A percentile compares a stretch with the other conserved stretches of the same genome.
Evolutionary conservation across 129 eudicot genomes (phyloP).

Genomic region (Arctium lappa): DNA sequence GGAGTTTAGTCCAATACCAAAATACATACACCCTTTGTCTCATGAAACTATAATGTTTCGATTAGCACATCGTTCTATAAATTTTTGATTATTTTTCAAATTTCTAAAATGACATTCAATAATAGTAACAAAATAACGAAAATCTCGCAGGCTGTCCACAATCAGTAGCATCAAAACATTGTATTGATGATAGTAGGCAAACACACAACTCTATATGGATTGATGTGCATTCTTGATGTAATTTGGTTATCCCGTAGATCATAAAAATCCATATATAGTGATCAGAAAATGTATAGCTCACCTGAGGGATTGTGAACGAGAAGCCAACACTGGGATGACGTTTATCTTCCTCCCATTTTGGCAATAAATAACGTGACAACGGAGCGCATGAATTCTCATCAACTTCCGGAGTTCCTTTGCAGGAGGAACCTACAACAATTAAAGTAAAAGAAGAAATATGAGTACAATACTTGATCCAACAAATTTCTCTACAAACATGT

Average conservation of each 20-base stretch:
- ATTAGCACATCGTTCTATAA: not conserved
- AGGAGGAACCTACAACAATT: slow-evolving; percentile 71
- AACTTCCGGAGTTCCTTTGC: slow-evolving; percentile 80
- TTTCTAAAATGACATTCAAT: not conserved
- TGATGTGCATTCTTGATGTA: not conserved
- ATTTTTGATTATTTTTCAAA: not conserved
- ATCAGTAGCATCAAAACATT: not conserved
- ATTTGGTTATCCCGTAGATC: not conserved
- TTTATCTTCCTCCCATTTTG: slow-evolving; percentile 84
- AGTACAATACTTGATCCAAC: not conserved
- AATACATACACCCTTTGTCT: too few relatives aligned
- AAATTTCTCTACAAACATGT: not conserved
- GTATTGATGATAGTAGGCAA: not conserved
- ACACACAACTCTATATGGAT: not conserved
- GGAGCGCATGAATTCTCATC: slow-evolving; percentile 97
- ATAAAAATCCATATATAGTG: not conserved
- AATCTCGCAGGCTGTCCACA: not conserved
- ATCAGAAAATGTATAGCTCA: not conserved
- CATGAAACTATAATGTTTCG: too few relatives aligned
- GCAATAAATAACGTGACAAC: slow-evolving; percentile 87
- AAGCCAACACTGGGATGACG: slow-evolving; percentile 88
- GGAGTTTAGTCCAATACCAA: too few relatives aligned
- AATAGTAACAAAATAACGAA: not conserved
- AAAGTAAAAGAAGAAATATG: not conserved
- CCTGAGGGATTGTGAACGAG: slow-evolving; percentile 99